Evolutionary conservation across 768 basidiomycete species (phyloP), one percentile per base, ranked within the genome.

Genomic region (Cystofilobasidium bisporidii): DNA sequence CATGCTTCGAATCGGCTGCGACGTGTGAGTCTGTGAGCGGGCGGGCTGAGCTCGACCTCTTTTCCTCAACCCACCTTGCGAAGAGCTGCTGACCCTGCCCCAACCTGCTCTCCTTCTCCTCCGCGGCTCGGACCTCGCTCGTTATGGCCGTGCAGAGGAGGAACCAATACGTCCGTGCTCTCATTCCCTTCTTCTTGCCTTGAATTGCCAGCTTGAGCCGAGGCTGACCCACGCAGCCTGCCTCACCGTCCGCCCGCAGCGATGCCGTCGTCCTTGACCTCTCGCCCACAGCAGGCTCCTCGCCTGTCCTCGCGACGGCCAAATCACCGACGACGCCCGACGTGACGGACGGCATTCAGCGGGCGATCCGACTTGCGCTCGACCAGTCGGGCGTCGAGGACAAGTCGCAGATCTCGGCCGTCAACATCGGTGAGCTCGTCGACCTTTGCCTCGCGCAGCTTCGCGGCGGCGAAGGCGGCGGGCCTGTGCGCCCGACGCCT

Each of bases 291-390:
- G 36, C 36, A 0, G 71, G 76, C 12, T 70, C 78, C 20, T 71
- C 76, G 4, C 65, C 70, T 36, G 73, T 76, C 5, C 67, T 75
- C 3, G 74, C 74, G 6, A 69, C 71, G 28, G 75, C 72, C 36
- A 87, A 86, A 72, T 77, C 79, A 20, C 79, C 79, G 0, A 86
- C 86, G 0, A 86, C 85, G 0, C 72, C 80, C 10, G 80, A 84
- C 64, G 81, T 85, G 61, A 84, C 84, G 0, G 77, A 76, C 18
- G 85, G 86, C 36, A 86, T 87, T 61, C 82, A 83, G 62, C 68
- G 72, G 3, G 84, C 83, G 0, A 47, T 47, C n/a, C 45, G n/a
- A 18, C 45, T 47, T 18, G 45, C 45, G 5, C 45, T 47, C 6
- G 45, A 47, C 45, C 17, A 18, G 45, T 47, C 45, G 4, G 45